Conservation (phyloP, 2,329 filamentous ascomycete genomes). For the Paramyrothecium sp. region DNA sequence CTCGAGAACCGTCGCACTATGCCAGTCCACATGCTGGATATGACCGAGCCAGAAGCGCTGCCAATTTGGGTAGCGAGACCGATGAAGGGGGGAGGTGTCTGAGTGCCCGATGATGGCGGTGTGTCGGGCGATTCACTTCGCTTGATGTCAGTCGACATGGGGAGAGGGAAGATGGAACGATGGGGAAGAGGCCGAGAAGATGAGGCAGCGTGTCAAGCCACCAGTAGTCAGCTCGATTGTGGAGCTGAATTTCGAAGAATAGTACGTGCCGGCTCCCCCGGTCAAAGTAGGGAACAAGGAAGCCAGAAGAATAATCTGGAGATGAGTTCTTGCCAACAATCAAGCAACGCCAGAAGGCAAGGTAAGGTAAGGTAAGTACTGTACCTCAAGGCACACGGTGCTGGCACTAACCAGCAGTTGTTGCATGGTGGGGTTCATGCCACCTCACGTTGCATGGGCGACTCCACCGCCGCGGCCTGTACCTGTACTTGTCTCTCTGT, state of each 20-base stretch:
- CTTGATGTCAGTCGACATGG: conserved; percentile 17
- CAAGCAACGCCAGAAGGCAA: not conserved
- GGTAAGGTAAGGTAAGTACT: too few species aligned
- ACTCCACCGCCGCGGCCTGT: too few species aligned
- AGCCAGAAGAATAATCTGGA: not conserved
- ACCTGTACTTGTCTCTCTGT: too few species aligned
- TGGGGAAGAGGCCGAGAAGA: not conserved
- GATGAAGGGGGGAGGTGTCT: conserved; percentile 12
- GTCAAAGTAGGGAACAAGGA: not conserved
- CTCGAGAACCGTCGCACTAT: conserved; percentile 67
- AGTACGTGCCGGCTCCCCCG: not conserved
- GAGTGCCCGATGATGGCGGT: conserved; percentile 16
- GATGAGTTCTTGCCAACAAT: not conserved
- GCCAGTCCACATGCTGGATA: conserved; percentile 51
- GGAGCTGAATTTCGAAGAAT: too few species aligned
- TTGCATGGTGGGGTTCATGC: too few species aligned
- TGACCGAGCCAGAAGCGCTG: conserved; percentile 21
- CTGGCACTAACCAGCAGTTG: too few species aligned
- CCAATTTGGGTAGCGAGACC: conserved; percentile 9
- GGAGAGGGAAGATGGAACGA: not conserved
- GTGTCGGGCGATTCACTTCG: conserved; percentile 18
- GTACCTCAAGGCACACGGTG: too few species aligned
- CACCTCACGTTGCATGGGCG: too few species aligned
- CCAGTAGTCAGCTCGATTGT: too few species aligned
- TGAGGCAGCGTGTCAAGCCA: not conserved